Percentiles rank a stretch among this genome's conserved stretches.
Conservation (phyloP, 139 green algal genomes). For the Chlamydomonas urium region DNA sequence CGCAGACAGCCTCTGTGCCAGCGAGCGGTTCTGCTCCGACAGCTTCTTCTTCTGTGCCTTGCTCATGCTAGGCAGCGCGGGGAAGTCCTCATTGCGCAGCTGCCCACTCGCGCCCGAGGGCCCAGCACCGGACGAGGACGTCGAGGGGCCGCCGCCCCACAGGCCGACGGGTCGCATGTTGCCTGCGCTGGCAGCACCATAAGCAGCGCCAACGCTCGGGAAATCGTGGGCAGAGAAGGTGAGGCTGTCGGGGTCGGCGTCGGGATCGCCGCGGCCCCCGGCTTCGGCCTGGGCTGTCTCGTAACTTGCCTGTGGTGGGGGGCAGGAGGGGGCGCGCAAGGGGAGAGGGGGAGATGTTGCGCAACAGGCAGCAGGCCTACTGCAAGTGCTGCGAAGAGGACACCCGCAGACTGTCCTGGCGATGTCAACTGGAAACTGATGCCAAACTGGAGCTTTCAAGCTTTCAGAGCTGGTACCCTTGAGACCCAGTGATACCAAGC, state of each 20-base stretch:
- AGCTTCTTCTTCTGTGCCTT: slow-evolving; percentile 27
- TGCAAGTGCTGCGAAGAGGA: too few relatives aligned
- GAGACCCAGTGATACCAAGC: too few relatives aligned
- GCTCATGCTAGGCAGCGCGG: slow-evolving; percentile 47
- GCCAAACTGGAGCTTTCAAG: too few relatives aligned
- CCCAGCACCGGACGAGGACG: not conserved
- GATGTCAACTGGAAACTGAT: too few relatives aligned
- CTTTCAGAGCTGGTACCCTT: too few relatives aligned
- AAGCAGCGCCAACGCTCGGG: slow-evolving; percentile 33
- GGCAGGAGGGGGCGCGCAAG: not conserved
- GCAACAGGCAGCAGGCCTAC: too few relatives aligned
- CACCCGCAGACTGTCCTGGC: too few relatives aligned
- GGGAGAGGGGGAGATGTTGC: not conserved
- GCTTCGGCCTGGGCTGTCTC: not conserved
- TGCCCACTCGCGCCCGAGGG: slow-evolving; percentile 1
- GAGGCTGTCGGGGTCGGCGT: slow-evolving; percentile 13
- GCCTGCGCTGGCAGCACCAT: not conserved
- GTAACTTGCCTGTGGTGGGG: not conserved
- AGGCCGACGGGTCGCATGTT: not conserved
- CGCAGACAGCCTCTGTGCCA: slow-evolving; percentile 33
- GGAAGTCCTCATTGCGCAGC: slow-evolving; percentile 56
- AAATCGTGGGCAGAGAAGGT: slow-evolving; percentile 58
- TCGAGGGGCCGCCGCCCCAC: not conserved
- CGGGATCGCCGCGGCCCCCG: not conserved
- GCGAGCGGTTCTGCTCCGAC: slow-evolving; percentile 19